Evolutionary conservation across 306 rosid species (phyloP), one percentile per base, ranked within the genome.

Genomic region (Chamaecrista fasciculata): DNA sequence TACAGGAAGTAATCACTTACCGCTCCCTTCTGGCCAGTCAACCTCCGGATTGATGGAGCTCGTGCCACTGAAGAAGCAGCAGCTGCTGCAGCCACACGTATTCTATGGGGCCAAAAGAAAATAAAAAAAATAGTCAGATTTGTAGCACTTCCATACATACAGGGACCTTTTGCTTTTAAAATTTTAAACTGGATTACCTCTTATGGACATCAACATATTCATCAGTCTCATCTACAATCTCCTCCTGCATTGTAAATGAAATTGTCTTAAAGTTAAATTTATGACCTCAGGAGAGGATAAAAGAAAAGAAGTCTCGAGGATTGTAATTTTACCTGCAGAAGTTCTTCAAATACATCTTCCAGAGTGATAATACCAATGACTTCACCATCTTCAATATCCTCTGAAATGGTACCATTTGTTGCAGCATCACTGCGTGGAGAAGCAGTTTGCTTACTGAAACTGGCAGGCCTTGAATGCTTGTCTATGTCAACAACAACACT

Each of bases 311-410:
- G 56, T 43, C 18, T 59, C 50, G 48, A 73, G 24, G 39, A 79
- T 37, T 36, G 48, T 44, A 59, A 31, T 58, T 72, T 16, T 72
- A 83, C 99, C 87, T 94, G 99, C 81, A 94, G 80, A 81, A 94
- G 99, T 84, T 94, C 99, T 84, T 94, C 99, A 72, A 94, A 91
- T 64, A 94, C 96, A 84, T 94, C 99, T 82, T 94, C 99, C 26
- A 94, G 78, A 52, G 99, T 94, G 85, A 94, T 94, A 66, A 94
- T 91, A 60, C 99, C 99, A 76, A 94, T 81, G 53, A 94, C 97
- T 76, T 95, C 96, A 42, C 92, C 97, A 69, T 89, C 96, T 78
- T 95, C 97, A 21, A 86, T 79, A 79, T 81, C 96, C 72, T 87
- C 95, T 0, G 82, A 63, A 36, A 42, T 49, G 70, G 71, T 79